These are phyloP conservation scores for Hanseniaspora vineae DNA, from an alignment of 805 yeast genomes.

Conservation along the genomic window DNA sequence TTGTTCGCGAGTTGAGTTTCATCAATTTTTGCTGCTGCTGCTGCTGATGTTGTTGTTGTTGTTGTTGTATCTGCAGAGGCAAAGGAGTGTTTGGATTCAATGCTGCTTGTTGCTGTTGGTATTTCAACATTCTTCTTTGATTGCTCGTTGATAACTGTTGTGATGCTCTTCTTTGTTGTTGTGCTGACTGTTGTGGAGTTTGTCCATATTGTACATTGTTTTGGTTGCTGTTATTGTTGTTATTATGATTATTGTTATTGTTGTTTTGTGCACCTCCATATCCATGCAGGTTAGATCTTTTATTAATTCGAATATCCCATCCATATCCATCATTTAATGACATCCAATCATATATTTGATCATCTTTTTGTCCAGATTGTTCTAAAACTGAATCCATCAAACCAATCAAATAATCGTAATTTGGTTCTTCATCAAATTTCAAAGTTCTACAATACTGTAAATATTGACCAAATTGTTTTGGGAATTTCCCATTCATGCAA, in stretches of 20 bases:
- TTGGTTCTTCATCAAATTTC: slow-evolving; percentile 89
- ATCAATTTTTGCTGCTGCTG: not conserved
- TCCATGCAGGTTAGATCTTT: slow-evolving; percentile 89
- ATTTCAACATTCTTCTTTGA: not conserved
- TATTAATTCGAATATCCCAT: slow-evolving; percentile 83
- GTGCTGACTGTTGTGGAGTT: slow-evolving; percentile 2
- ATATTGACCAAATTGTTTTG: slow-evolving; percentile 87
- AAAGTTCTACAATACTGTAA: slow-evolving; percentile 77
- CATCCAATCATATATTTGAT: slow-evolving; percentile 91
- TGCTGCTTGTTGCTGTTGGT: not conserved
- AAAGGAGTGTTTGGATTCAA: too few relatives aligned
- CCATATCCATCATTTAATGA: slow-evolving; percentile 88
- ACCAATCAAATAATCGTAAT: slow-evolving; percentile 78
- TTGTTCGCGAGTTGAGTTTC: not conserved
- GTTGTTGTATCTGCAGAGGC: not conserved
- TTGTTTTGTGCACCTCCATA: slow-evolving; percentile 50
- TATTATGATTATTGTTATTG: slow-evolving; percentile 15
- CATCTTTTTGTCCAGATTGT: slow-evolving; percentile 62
- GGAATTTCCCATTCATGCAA: slow-evolving; percentile 79
- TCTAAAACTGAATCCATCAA: slow-evolving; percentile 50
- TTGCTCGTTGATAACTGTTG: not conserved
- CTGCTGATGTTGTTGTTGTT: not conserved
- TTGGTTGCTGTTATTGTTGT: slow-evolving; percentile 12
- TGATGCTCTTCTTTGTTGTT: not conserved
- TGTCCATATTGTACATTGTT: slow-evolving; percentile 5